Base-by-base conservation (phyloP, 2,329 filamentous ascomycete genomes). In the Tolypocladium guangdongense region DNA sequence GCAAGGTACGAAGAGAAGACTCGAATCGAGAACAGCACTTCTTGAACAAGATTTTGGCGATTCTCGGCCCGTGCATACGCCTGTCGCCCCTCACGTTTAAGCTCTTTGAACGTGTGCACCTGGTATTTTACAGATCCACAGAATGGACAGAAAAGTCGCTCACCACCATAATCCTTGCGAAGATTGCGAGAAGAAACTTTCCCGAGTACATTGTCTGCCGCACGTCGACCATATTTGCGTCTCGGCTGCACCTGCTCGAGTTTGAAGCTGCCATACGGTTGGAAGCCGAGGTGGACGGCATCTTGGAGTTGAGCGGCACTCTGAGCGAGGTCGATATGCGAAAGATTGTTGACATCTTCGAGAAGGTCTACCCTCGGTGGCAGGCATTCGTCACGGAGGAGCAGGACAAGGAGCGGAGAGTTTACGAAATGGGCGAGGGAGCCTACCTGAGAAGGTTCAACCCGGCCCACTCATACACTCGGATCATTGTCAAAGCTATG, bases 101-200 rank as follows among this genome's bases (percentile, higher is more conserved):
- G 62, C 78, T 99, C 0, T 99, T 99, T 62, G 90, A 96, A 67
- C 82, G 93, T 30, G 90, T 97, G 0, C 93, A 97, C 70, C 74
- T 99, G 2, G 90, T 99, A 32, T 99, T 96, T 67, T 97, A 97
- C 68, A 81, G 92, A 55, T 96, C 91, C 11, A 95, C 90, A 0
- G 88, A 96, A 66, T 99, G 93, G 93, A 95, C 91, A 0, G 92
- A 97, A 62, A 97, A 96, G 67, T 96, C 92, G 1, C 74, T 99
- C 16, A 97, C 90, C 1, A 92, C 91, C 0, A 92, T 97, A 52
- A 96, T 99, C 46, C 78, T 99, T 6, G 89, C 93, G 8, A 91
- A 92, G 58, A 95, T 95, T 54, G 88, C 91, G 2, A 81, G 84
- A 45, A 80, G 89, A 37, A 93, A 91, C 65, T 99, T 96, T 59